Conservation (phyloP, 495 filamentous ascomycete genomes). For the Collariella sp. region DNA sequence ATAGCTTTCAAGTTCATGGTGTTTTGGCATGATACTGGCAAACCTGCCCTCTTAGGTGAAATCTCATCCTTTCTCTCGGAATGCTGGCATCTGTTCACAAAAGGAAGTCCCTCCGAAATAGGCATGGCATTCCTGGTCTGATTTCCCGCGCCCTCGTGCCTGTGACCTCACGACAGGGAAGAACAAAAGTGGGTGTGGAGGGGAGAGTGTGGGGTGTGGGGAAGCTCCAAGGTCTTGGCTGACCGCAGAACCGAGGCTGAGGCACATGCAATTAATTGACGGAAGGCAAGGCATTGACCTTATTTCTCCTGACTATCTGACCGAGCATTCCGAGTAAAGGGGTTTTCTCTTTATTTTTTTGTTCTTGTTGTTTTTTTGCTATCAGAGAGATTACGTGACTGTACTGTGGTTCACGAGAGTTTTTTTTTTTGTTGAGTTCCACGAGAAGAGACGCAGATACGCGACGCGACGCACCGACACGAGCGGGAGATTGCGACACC, state of each 20-base stretch:
- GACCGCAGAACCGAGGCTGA: constrained; percentile 5
- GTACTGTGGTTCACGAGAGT: not conserved
- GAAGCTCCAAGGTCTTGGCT: constrained; percentile 4
- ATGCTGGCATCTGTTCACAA: too few relatives aligned
- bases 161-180: not conserved
- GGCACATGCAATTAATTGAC: not conserved
- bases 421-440: not conserved
- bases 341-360: too few relatives aligned
- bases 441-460: not conserved
- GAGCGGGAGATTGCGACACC: not conserved
- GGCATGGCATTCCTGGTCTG: not conserved
- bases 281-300: not conserved
- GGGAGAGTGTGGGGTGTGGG: constrained; percentile 1
- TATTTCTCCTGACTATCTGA: not conserved
- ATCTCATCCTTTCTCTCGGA: too few relatives aligned
- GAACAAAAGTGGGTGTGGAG: not conserved
- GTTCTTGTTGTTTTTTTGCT: too few relatives aligned
- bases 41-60: too few relatives aligned
- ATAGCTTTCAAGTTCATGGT: too few relatives aligned
- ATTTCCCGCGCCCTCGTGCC: not conserved
- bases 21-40: too few relatives aligned
- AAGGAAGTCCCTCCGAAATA: too few relatives aligned
- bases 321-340: too few relatives aligned
- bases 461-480: not conserved
- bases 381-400: too few relatives aligned